Evolutionary conservation across 352 stramenopile species (phyloP), one percentile per base, ranked within the genome.

Genomic region (Phytophthora pinifolia): DNA sequence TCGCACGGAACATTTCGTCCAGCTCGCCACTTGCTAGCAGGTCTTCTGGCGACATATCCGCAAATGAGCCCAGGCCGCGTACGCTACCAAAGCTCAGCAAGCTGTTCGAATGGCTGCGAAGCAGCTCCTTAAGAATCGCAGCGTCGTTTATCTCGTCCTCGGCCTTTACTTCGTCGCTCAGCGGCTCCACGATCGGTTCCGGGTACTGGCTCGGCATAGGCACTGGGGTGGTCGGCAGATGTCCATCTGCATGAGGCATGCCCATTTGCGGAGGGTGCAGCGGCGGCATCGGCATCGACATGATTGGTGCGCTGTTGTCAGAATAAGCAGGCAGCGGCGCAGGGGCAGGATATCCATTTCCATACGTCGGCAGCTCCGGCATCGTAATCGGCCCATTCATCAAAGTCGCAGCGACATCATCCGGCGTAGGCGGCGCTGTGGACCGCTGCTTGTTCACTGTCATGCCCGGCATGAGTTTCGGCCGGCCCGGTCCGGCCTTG

Each of bases 31-130:
- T 92, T 4, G 75, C 82, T 15, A 92, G 67, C 25, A 92, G 49
- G 27, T 89, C 82, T 29, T 92, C 82, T 0, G 82, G 82, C 25
- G 79, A 89, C 70, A 92, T 84, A 35, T 92, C 82, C 5, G 74
- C 67, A 41, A 89, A 76, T 33, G 82, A 89, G 32, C 60, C 72
- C 37, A 87, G 41, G 3, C 67, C 77, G 3, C 76, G 62, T 7
- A 62, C 51, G 15, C 73, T 87, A 14, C 71, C 71, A 43, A 89
- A 92, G 53, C 79, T 89, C 20, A 92, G 60, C 30, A 89, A 60
- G 30, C 76, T 81, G 55, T 81, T 88, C 9, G 76, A 87, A 42
- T 83, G 77, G 13, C 65, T 74, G 32, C 77, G 79, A 30, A 92
- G 67, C 5, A 92, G 50, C 33, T 92, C 79, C 51, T 85, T 86